A percentile compares a stretch with the other conserved stretches of the same genome.
Evolutionary conservation across 148 eudicot genomes (phyloP).

Genomic region (Cornus controversa): DNA sequence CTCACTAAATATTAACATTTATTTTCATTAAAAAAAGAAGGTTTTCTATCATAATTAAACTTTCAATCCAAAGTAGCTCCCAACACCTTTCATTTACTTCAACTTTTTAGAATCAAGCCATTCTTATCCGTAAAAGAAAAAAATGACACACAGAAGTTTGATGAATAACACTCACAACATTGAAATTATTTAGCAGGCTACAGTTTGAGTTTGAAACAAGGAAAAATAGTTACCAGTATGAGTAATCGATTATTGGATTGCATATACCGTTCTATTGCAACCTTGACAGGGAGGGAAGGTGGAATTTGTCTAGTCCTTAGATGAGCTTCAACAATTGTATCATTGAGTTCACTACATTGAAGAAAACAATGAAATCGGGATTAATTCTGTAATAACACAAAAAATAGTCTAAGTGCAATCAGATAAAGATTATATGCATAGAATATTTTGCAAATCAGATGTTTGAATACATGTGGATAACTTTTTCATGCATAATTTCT

Average conservation of each 20-base stretch:
- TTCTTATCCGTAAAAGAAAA: neutral
- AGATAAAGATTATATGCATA: neutral
- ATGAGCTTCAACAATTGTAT: slow-evolving; percentile 61
- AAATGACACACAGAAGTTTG: neutral
- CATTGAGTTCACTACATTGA: slow-evolving; percentile 68
- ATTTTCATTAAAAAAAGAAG: too few relatives aligned
- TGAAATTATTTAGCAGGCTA: neutral
- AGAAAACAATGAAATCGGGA: neutral
- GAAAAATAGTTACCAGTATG: slow-evolving; percentile 49
- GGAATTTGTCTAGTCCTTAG: slow-evolving; percentile 54
- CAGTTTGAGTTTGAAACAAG: neutral
- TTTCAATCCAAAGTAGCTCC: too few relatives aligned
- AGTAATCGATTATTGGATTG: slow-evolving; percentile 59
- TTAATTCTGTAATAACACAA: neutral
- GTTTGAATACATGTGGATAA: neutral
- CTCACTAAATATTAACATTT: too few relatives aligned
- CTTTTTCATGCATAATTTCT: neutral
- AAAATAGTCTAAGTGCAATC: neutral
- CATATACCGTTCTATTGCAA: slow-evolving; percentile 42
- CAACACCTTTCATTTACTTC: neutral
- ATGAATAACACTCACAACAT: neutral
- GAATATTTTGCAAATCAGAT: neutral
- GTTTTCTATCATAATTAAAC: too few relatives aligned
- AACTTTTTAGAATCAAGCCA: neutral
- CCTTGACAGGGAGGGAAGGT: slow-evolving; percentile 45